A percentile compares a stretch with the other conserved stretches of the same genome.
phyloP scores from a whole-genome alignment of 2,329 filamentous ascomycete genomes.

The Aspergillus novofumigatus region DNA sequence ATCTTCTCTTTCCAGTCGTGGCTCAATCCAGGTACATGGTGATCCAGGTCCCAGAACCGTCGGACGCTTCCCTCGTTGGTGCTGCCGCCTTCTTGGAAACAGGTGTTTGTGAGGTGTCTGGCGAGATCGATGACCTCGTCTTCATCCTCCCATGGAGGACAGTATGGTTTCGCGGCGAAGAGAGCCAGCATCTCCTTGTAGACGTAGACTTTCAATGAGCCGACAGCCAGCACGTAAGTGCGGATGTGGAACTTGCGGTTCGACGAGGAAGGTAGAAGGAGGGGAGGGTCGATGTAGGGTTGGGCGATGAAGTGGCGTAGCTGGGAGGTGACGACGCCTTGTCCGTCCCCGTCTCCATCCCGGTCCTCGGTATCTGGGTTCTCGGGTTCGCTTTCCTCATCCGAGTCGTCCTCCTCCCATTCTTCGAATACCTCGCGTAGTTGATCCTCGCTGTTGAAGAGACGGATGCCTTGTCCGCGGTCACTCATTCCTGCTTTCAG shows the following conservation, averaged over 20 bases:
- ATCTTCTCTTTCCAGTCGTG: constrained; percentile 55
- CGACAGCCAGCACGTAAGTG: constrained; percentile 80
- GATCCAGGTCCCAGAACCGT: constrained; percentile 68
- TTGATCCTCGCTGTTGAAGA: constrained; percentile 82
- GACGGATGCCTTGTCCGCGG: constrained; percentile 82
- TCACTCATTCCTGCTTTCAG: constrained; percentile 98
- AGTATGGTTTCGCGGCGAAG: constrained; percentile 74
- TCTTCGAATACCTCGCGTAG: constrained; percentile 84
- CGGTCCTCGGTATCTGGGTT: constrained; percentile 25
- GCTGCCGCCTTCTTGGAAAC: constrained; percentile 65
- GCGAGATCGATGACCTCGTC: constrained; percentile 55
- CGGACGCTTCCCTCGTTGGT: constrained; percentile 62
- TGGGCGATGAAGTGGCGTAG: constrained; percentile 95
- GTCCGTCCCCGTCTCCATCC: constrained; percentile 21
- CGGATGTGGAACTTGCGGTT: constrained; percentile 90
- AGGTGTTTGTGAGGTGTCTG: constrained; percentile 90
- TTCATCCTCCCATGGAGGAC: constrained; percentile 50
- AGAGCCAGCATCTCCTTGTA: constrained; percentile 90
- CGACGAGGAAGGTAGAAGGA: constrained; percentile 62
- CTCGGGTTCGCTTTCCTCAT: constrained; percentile 41
- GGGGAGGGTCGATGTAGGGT: constrained; percentile 85
- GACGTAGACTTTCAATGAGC: constrained; percentile 75
- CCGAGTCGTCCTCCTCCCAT: constrained; percentile 71
- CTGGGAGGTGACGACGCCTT: constrained; percentile 75
- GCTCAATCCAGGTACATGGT: constrained; percentile 27